A percentile compares a stretch with the other conserved stretches of the same genome.
Conservation (phyloP, 805 yeast genomes). For the Candida xiaguanensis region DNA sequence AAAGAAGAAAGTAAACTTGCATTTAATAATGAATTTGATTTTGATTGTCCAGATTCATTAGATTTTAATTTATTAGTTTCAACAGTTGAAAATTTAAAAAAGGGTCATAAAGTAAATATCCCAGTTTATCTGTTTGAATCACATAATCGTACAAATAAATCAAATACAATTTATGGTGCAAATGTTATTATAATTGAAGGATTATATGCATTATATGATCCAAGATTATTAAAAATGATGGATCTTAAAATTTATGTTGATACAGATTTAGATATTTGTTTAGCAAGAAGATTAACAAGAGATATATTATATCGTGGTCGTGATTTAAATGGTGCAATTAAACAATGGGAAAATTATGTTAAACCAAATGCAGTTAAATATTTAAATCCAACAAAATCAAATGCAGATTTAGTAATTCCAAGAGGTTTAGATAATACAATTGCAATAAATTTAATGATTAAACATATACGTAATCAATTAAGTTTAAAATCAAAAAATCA, state of each 20-base stretch:
- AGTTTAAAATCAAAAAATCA: conserved; percentile 63
- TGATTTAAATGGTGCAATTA: conserved; percentile 74
- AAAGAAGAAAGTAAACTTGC: conserved; percentile 62
- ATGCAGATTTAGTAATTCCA: conserved; percentile 89
- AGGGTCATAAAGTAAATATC: conserved; percentile 50
- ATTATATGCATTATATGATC: conserved; percentile 74
- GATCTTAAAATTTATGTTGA: conserved; percentile 89
- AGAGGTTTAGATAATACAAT: conserved; percentile 78
- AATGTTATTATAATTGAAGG: conserved; percentile 93
- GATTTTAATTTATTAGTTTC: conserved; percentile 71
- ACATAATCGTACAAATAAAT: conserved; percentile 64
- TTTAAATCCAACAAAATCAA: conserved; percentile 70
- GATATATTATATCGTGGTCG: conserved; percentile 86
- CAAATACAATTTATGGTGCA: conserved; percentile 85
- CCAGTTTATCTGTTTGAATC: conserved; percentile 59
- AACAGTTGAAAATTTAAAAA: conserved; percentile 62
- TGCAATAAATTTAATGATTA: conserved; percentile 76
- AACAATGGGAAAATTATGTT: conserved; percentile 88
- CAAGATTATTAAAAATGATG: conserved; percentile 66
- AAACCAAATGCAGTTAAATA: conserved; percentile 84
- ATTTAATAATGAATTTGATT: conserved; percentile 69
- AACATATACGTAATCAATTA: conserved; percentile 74
- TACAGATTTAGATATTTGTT: conserved; percentile 88
- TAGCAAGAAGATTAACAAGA: conserved; percentile 81
- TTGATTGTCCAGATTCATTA: conserved; percentile 81